Conservation (phyloP, 768 basidiomycete genomes). For the Tylopilus vinaceipallidus region DNA sequence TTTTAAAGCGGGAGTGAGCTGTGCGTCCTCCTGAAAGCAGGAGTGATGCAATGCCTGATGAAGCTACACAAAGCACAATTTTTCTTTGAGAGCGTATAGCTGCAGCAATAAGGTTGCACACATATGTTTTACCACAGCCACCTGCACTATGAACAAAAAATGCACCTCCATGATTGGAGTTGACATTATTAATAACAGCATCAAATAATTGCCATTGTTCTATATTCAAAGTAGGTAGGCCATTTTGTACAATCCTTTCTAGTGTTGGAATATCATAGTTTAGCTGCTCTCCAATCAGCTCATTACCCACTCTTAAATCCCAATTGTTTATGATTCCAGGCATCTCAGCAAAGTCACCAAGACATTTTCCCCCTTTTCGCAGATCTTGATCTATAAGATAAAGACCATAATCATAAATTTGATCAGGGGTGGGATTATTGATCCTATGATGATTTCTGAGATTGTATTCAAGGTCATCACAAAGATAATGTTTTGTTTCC, state of each 20-base stretch:
- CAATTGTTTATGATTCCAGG: too few relatives aligned
- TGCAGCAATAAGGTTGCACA: not conserved
- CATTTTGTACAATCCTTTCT: too few relatives aligned
- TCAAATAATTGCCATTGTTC: not conserved
- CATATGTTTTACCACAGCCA: not conserved
- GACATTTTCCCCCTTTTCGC: too few relatives aligned
- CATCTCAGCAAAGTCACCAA: too few relatives aligned
- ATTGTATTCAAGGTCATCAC: too few relatives aligned
- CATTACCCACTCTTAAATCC: not conserved
- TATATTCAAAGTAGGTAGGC: too few relatives aligned
- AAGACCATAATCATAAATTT: not conserved
- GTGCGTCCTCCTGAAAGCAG: slow-evolving; percentile 44
- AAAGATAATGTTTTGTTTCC: too few relatives aligned
- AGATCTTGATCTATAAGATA: not conserved
- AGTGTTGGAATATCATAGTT: too few relatives aligned
- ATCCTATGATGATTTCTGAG: too few relatives aligned
- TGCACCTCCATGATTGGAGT: not conserved
- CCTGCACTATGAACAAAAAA: not conserved
- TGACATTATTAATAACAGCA: not conserved
- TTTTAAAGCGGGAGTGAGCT: slow-evolving; percentile 47
- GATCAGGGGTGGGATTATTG: too few relatives aligned
- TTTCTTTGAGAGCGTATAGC: not conserved
- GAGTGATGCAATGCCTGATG: slow-evolving; percentile 12
- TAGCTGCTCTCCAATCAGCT: not conserved
- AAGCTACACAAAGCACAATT: not conserved